Evolutionary conservation across 2,329 filamentous ascomycete genomes (phyloP), one percentile per base, ranked within the genome.

Genomic region (Alternaria sp.): DNA sequence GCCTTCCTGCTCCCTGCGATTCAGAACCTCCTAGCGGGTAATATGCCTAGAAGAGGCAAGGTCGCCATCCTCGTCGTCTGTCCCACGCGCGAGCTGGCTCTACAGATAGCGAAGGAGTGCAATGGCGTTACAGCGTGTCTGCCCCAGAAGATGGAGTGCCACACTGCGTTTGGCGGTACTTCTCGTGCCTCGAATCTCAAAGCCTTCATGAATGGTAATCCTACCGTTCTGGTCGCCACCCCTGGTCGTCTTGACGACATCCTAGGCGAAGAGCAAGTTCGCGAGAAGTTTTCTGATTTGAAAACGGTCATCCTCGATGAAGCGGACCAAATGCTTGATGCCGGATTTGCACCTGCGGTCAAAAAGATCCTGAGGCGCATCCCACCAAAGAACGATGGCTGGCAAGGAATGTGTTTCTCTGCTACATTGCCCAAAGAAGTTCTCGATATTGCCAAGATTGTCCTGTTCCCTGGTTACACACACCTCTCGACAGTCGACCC

Each of bases 291-390:
- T 63, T 69, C 75, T 5, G 77, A 83, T 60, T 67, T 82, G 22
- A 77, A 77, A 46, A 80, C 81, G n/a, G 69, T 84, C n/a, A 78
- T 84, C 25, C 73, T 82, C 3, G 80, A 83, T 36, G 76, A 77
- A 52, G 77, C 75, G 20, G 81, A 84, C 54, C 76, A 81, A 52
- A 83, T 83, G 62, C 78, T 86, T 20, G 81, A 86, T 41, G 75
- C 82, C 53, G 85, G 86, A 25, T 87, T 87, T 65, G 77, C 85
- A 27, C 80, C 81, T 11, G 84, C 83, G 22, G 81, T 87, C 57
- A 83, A 82, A 66, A 78, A 82, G 51, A 85, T 87, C 34, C 78
- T 87, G 30, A 76, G 74, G 22, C 78, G 80, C 34, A 80, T 87
- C 45, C 85, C 85, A 10, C 77, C 81, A 7, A 86, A 86, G 78